Evolutionary conservation across 208 protist species (phyloP), one percentile per base, ranked within the genome.

Genomic region (Leishmania tarentolae): DNA sequence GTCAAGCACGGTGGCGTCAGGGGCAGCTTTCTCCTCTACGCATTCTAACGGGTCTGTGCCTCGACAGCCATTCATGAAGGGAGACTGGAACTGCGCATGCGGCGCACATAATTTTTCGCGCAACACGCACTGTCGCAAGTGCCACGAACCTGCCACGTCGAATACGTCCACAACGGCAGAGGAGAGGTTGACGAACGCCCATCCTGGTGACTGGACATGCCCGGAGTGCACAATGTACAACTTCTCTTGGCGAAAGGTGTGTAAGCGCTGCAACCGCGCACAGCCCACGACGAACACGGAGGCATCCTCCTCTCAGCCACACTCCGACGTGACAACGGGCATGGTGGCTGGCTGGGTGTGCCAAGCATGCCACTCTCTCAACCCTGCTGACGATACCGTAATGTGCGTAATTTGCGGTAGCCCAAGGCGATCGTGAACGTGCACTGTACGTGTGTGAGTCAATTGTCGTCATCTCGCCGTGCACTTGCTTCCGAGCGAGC

Each of bases 1-100:
- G 40, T 37, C 46, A 4, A 2, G 7, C 2, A 31, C 72, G 28
- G 50, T 6, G 35, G 52, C 52, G n/a, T 46, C 31, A 4, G 15
- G 7, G 19, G 13, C 46, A 8, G 44, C 9, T 44, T 44, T 76
- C 47, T 46, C 50, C 44, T 61, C 50, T 61, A 15, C 31, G 47
- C 31, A 9, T 31, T 24, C 52, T 42, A 17, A 68, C 37, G 74
- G 68, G 13, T 19, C 56, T 46, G 74, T 21, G 19, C 37, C 56
- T 57, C 40, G 15, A n/a, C 79, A 84, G 68, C 75, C 68, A 1
- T 89, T 79, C 52, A 47, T 35, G 66, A 76, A 47, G 17, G 91
- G 91, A 13, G 92, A 97, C 78, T 97, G 94, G 92, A 74, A 88
- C 44, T 97, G 94, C 80, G 79, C 59, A 1, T 97, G 94, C 70